These are phyloP conservation scores for Cyberlindnera maritima DNA, from an alignment of 805 yeast species.

Conservation along the genomic window DNA sequence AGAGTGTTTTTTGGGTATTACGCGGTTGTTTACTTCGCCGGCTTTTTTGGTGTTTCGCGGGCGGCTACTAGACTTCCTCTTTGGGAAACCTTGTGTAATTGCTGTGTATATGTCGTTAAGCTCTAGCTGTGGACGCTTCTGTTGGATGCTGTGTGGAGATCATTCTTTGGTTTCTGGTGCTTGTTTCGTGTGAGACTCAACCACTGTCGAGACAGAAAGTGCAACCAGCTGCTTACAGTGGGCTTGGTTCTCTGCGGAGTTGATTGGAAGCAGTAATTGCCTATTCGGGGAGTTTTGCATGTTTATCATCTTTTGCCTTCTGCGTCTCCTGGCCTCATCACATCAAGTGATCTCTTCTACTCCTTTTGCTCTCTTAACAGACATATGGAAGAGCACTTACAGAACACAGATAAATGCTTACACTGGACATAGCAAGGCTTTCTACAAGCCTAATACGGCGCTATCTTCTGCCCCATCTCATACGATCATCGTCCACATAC, in stretches of 20 bases:
- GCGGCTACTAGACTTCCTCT: neutral
- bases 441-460: neutral
- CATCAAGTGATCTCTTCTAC: neutral
- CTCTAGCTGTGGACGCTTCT: neutral
- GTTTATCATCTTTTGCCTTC: neutral
- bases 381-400: no score
- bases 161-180: neutral
- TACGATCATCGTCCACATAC: neutral
- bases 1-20: neutral
- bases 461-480: neutral
- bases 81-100: neutral
- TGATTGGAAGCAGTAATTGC: neutral
- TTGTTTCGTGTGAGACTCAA: no score
- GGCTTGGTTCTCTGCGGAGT: neutral
- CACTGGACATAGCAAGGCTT: neutral
- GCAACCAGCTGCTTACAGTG: neutral
- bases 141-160: neutral
- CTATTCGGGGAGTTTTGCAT: neutral
- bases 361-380: neutral
- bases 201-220: no score
- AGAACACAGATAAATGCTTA: no score
- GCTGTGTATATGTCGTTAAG: neutral
- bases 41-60: slow-evolving; percentile 2
- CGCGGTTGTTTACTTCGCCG: slow-evolving; percentile 3
- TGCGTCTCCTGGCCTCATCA: neutral